These are phyloP conservation scores for Fomitopsis pinicola DNA, from an alignment of 1,284 basidiomycete genomes.

Conservation along the genomic window DNA sequence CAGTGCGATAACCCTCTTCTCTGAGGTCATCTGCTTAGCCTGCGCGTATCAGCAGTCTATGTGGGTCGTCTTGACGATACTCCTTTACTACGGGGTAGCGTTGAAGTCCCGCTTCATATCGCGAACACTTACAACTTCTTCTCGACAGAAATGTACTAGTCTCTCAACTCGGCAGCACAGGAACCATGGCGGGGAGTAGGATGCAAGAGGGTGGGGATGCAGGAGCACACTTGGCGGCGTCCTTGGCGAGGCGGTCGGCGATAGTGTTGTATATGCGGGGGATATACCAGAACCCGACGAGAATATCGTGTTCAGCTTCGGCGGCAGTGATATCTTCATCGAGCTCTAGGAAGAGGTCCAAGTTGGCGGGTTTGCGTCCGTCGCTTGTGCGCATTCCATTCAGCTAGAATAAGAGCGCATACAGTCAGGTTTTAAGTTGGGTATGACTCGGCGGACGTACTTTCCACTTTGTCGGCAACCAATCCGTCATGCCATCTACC, in stretches of 20 bases:
- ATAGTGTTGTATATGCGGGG: neutral
- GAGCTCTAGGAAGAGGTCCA: neutral
- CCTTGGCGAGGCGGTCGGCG: neutral
- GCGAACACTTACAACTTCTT: too few relatives aligned
- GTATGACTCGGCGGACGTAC: neutral
- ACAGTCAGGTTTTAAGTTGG: neutral
- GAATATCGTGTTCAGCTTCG: neutral
- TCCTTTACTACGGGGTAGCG: too few relatives aligned
- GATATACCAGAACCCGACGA: neutral
- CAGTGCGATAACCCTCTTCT: too few relatives aligned
- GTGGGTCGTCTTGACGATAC: too few relatives aligned
- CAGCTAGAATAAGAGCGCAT: neutral
- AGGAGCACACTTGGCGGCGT: neutral
- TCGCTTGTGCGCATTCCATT: constrained; percentile 1
- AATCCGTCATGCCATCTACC: constrained; percentile 1
- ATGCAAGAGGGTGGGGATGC: neutral
- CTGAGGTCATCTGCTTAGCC: too few relatives aligned
- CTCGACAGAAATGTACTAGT: too few relatives aligned
- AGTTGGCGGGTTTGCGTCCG: neutral
- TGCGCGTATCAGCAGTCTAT: too few relatives aligned
- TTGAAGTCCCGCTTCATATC: too few relatives aligned
- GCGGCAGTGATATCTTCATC: neutral
- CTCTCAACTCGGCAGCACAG: too few relatives aligned
- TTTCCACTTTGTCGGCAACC: constrained; percentile 2
- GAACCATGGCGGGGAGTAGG: too few relatives aligned